Conservation (phyloP, 192 early-diverging fungal genomes). For the Backusella morwellensis region DNA sequence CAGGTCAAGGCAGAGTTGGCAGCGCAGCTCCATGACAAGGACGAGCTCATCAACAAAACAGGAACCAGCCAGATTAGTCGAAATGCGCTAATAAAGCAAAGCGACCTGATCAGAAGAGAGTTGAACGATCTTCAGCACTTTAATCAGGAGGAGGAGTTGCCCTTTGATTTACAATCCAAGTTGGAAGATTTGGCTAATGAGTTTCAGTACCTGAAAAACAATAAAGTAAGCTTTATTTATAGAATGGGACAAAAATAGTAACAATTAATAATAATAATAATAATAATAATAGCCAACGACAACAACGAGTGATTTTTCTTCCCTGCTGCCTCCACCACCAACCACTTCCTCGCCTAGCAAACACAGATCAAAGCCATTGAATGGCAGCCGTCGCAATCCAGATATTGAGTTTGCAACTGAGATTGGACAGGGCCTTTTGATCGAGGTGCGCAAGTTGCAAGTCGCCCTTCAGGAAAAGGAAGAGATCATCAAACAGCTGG, state of each 20-base stretch:
- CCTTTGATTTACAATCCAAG: neutral
- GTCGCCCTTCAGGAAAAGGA: conserved; percentile 42
- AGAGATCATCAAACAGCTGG: conserved; percentile 35
- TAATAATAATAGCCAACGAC: neutral
- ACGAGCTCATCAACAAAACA: neutral
- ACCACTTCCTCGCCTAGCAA: conserved; percentile 16
- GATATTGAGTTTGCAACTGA: conserved; percentile 46
- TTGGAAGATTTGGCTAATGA: conserved; percentile 10
- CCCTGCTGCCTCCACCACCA: conserved; percentile 15
- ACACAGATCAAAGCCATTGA: conserved; percentile 22
- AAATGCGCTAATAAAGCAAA: conserved; percentile 16
- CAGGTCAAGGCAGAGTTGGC: conserved; percentile 20
- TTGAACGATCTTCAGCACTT: neutral
- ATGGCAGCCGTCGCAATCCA: conserved; percentile 13
- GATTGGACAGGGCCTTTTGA: conserved; percentile 42
- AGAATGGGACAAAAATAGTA: neutral
- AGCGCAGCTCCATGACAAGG: conserved; percentile 16
- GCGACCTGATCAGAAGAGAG: neutral
- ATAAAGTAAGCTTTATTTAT: neutral
- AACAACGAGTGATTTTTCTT: conserved; percentile 6
- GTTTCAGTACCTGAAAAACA: conserved; percentile 8
- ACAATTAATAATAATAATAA: neutral
- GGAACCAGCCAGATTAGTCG: conserved; percentile 12
- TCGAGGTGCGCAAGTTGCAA: conserved; percentile 42
- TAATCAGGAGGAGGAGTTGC: neutral